A percentile compares a stretch with the other conserved stretches of the same genome.
phyloP scores from a whole-genome alignment of 176 grass and related monocot species.

The Secale cereale region DNA sequence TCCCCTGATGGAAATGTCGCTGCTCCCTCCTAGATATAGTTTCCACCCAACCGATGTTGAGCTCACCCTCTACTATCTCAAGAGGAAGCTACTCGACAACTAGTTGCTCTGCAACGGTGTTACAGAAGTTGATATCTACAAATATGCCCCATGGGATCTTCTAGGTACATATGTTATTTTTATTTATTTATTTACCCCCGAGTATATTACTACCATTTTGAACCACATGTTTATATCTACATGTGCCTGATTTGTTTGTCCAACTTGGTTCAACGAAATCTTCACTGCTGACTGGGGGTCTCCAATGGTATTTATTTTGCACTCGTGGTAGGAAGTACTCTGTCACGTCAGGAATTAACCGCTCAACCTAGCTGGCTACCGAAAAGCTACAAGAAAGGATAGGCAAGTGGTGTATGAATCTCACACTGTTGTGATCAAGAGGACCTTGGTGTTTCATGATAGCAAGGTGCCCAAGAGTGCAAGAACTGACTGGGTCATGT shows the following conservation, averaged over 20 bases:
- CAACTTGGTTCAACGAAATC: constrained; percentile 51
- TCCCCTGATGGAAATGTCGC: constrained; percentile 47
- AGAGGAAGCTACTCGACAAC: constrained; percentile 67
- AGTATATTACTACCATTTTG: not conserved
- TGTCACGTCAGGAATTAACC: constrained; percentile 57
- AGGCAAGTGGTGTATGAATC: constrained; percentile 56
- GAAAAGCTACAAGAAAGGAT: constrained; percentile 91
- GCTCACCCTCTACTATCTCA: constrained; percentile 65
- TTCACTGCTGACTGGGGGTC: constrained; percentile 53
- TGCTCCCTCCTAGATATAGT: constrained; percentile 61
- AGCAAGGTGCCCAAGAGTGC: constrained; percentile 66
- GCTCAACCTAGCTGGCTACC: constrained; percentile 54
- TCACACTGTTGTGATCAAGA: constrained; percentile 71
- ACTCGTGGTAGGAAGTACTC: constrained; percentile 76
- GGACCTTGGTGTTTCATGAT: constrained; percentile 77
- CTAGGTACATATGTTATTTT: constrained; percentile 33
- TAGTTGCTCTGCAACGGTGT: constrained; percentile 53
- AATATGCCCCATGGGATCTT: constrained; percentile 81
- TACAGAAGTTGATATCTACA: constrained; percentile 71
- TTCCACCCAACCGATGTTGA: constrained; percentile 87
- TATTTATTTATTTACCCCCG: not conserved
- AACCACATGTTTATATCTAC: not conserved
- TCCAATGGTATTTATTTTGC: constrained; percentile 89
- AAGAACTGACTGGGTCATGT: constrained; percentile 93
- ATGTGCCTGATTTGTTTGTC: not conserved